phyloP scores from a whole-genome alignment of 139 green algal species.

The Chlorella vulgaris region DNA sequence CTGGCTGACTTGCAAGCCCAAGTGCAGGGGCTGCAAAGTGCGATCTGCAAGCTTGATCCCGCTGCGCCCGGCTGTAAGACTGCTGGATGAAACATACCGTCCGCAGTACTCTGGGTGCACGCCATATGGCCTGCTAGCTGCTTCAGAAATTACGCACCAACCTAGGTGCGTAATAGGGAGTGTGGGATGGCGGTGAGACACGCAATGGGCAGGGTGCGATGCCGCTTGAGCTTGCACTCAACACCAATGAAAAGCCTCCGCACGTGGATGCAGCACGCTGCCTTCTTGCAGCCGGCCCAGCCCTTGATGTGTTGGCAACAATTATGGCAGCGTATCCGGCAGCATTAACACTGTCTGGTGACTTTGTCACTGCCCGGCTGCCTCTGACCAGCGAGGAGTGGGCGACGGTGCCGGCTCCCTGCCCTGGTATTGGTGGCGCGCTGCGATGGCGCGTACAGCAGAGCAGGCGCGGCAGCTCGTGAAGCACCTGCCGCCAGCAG shows the following conservation, averaged over 20 bases:
- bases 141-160: too few species aligned
- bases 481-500: not conserved
- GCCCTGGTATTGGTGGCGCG: not conserved
- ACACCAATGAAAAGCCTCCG: too few species aligned
- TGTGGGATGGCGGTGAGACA: too few species aligned
- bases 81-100: too few species aligned
- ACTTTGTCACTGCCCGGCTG: not conserved
- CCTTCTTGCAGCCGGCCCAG: not conserved
- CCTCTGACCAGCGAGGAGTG: not conserved
- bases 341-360: not conserved
- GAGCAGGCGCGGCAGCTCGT: not conserved
- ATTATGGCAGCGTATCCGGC: not conserved
- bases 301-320: not conserved
- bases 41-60: slow-evolving; percentile 9
- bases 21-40: not conserved
- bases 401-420: not conserved
- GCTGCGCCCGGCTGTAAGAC: slow-evolving; percentile 16
- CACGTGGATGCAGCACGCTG: not conserved
- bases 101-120: too few species aligned
- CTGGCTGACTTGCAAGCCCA: slow-evolving; percentile 23
- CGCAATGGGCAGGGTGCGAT: too few species aligned
- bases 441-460: not conserved
- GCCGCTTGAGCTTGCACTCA: too few species aligned
- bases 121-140: too few species aligned
- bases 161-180: too few species aligned